Base-by-base conservation (phyloP, 257 asterid species). In the Lycium barbarum region DNA sequence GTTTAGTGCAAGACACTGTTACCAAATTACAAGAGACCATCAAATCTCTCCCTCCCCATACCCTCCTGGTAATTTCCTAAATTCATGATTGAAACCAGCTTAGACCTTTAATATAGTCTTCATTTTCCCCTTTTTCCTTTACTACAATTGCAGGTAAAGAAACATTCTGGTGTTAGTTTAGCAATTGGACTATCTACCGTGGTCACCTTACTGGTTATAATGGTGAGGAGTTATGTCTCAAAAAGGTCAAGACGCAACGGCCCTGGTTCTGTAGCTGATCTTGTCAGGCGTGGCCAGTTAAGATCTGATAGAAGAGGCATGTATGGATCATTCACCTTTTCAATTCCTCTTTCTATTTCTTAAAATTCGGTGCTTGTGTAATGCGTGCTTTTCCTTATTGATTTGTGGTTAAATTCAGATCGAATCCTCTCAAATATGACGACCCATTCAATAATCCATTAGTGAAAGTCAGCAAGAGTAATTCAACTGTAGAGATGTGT, bases 301-400 rank as follows among this genome's bases (percentile, higher is more conserved):
- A 92, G 94, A 92, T 93, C 98, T 43, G 99, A 96, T 93, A 96
- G 98, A 94, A 96, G 99, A 96, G 98, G 98, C 99, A 94, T 96
- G 99, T 96, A 96, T 83, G 99, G 83, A 87, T 88, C 98, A 81
- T 81, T 78, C 22, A 76, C 82, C 63, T 53, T 76, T 76, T 51
- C n/a, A n/a, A n/a, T n/a, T n/a, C n/a, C n/a, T n/a, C n/a, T n/a
- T n/a, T n/a, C n/a, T n/a, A n/a, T 4, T 71, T 40, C 40, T 40
- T 9, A 20, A 71, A 40, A 9, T 71, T 40, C 8, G 18, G 80
- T 47, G 40, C 80, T 73, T n/a, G 40, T 86, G 70, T 65, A 58
- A 65, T 18, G 81, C 2, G 68, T 88, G 80, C 76, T 83, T 84
- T 86, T 54, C 84, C 62, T 86, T 67, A 55, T 70, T 40, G 47